Evolutionary conservation across 1,284 basidiomycete genomes (phyloP), one percentile per base, ranked within the genome.

Genomic region (Heterobasidion parviporum): DNA sequence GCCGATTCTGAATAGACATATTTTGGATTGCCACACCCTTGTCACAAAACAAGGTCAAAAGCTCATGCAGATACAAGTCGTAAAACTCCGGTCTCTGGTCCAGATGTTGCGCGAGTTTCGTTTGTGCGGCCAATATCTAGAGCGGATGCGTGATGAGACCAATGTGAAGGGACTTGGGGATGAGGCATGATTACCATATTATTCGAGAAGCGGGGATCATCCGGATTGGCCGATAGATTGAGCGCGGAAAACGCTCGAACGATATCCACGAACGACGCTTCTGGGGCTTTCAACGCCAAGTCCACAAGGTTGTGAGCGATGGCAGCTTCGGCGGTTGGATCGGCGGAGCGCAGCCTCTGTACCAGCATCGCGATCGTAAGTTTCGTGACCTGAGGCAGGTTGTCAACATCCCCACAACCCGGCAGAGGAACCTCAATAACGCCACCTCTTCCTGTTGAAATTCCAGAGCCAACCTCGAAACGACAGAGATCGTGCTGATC

Each of bases 11-110:
- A 6, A 83, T 80, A 50, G 85, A 83, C 14, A 83, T 70, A 62
- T 92, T 91, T 68, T 98, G 94, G 20, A 96, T 92, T 10, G 87
- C 88, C 14, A 94, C 85, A 20, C 93, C 95, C 70, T 95, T 95
- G 64, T 98, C 95, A 15, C 85, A 82, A 66, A 97, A 97, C 15
- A 98, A 75, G 2, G 83, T 82, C 46, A 98, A 76, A 8, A 97
- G 76, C 67, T 98, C 94, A 34, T 84, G 73, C n/a, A 98, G 76
- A 67, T 94, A 97, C 2, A 80, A 73, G 55, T 87, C 82, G 57
- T 89, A 90, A 10, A 90, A 75, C 61, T 92, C 89, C 2, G 89
- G 81, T 49, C 89, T 79, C 38, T 76, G 76, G 59, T 80, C 71
- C 15, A 95, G 69, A 60, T 91, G 89, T 65, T 87, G 86, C 4